phyloP scores from a whole-genome alignment of 2,329 filamentous ascomycete genomes.

The Sarocladiaceae sp. region DNA sequence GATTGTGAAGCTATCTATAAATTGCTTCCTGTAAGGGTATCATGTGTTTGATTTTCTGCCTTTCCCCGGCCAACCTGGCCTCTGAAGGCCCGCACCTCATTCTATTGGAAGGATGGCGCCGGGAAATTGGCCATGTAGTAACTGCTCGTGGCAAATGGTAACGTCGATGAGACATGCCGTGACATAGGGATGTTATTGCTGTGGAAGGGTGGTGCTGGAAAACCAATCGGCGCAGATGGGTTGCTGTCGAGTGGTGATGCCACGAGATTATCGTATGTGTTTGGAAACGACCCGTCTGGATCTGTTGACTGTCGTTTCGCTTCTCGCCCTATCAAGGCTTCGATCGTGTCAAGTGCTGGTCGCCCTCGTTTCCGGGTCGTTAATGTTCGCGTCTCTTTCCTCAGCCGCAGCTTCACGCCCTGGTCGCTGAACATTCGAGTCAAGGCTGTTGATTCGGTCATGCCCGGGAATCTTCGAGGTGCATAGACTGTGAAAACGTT shows the following conservation, averaged over 20 bases:
- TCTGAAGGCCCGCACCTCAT: neutral
- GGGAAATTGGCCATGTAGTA: constrained; percentile 10
- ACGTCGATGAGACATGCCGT: constrained; percentile 6
- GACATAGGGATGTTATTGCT: constrained; percentile 13
- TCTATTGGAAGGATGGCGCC: constrained; percentile 9
- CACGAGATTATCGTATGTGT: constrained; percentile 13
- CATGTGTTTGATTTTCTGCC: constrained; percentile 5
- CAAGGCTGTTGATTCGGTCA: constrained; percentile 76
- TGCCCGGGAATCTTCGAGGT: constrained; percentile 70
- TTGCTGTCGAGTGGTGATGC: constrained; percentile 8
- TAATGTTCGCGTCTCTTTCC: constrained; percentile 71
- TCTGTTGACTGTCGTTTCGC: constrained; percentile 19
- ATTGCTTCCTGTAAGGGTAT: constrained; percentile 9
- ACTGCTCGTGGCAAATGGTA: constrained; percentile 1
- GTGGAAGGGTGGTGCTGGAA: constrained; percentile 11
- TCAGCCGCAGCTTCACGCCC: constrained; percentile 74
- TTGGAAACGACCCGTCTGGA: constrained; percentile 10
- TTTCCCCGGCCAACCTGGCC: neutral
- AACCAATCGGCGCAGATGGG: constrained; percentile 10
- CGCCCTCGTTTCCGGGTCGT: constrained; percentile 42
- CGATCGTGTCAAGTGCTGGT: constrained; percentile 17
- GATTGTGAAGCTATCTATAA: constrained; percentile 2
- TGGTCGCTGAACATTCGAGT: constrained; percentile 84
- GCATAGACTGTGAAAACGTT: constrained; percentile 63
- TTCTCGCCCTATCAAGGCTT: constrained; percentile 14